Base-by-base conservation (phyloP, 257 asterid species). In the Solanum raphanifolium region DNA sequence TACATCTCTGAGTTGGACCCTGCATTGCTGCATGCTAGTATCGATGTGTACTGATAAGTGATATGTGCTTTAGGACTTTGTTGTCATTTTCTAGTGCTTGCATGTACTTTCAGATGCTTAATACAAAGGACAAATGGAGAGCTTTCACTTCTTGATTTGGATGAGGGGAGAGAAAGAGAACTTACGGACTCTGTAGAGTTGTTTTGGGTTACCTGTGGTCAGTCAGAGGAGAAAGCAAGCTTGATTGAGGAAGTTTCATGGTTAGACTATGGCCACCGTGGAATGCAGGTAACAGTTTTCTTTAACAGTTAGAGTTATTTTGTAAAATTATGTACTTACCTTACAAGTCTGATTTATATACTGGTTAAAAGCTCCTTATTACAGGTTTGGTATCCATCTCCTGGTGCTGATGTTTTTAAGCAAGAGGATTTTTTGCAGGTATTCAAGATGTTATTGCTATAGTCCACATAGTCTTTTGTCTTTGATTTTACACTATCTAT, bases 341-440 rank as follows among this genome's bases (percentile, higher is more conserved):
- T 85, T 89, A 89, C 87, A 86, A 84, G 89, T 90, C 91, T 89
- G 93, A 91, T 92, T 16, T 88, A 88, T 86, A 72, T 89, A 87
- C 87, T 88, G 88, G 90, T 87, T 90, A 89, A 89, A 89, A 91
- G 94, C 92, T 92, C 92, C 88, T 90, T 73, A 43, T 87, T 92
- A 87, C 95, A 97, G 99, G 99, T 97, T 87, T 97, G 99, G 99
- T 97, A 97, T 94, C 99, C 99, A 81, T 97, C 99, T 91, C 93
- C 96, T 69, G 99, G 99, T 74, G 93, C 89, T 85, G 98, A 96
- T 86, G 93, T 96, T 90, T 97, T 94, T 92, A 96, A 95, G 95
- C 99, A 97, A 92, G 99, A 97, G 91, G 99, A 94, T 78, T 97
- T 97, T 91, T 93, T 97, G 93, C 99, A 97, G 99, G 99, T 97